These are phyloP conservation scores for Imleria badia DNA, from an alignment of 768 basidiomycete species.

Conservation along the genomic window DNA sequence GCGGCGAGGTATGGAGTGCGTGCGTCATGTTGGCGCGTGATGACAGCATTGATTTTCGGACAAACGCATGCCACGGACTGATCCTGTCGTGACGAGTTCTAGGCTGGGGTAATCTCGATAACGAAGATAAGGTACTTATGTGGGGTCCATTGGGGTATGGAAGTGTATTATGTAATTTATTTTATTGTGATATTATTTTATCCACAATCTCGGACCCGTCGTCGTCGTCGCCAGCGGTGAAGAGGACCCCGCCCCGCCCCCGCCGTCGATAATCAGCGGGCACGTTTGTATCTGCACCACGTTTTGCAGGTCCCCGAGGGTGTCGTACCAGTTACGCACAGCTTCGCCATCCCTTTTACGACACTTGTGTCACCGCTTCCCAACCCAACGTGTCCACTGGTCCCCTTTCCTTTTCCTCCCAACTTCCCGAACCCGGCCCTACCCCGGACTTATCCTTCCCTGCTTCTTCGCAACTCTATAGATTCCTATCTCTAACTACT, in stretches of 20 bases:
- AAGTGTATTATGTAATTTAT: constrained; percentile 13
- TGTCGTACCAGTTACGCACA: constrained; percentile 16
- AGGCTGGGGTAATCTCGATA: constrained; percentile 31
- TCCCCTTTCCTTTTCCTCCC: constrained; percentile 19
- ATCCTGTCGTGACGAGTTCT: constrained; percentile 5
- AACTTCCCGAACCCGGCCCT: constrained; percentile 21
- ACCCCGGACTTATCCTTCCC: constrained; percentile 32
- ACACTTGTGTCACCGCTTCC: constrained; percentile 22
- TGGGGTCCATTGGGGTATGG: constrained; percentile 17
- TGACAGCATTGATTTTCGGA: constrained; percentile 13
- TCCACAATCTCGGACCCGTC: constrained; percentile 22
- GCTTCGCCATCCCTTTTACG: constrained; percentile 26
- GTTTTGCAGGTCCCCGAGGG: constrained; percentile 29
- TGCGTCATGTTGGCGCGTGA: background rate
- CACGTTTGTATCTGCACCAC: constrained; percentile 27
- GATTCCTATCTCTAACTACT: constrained; percentile 27
- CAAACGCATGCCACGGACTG: constrained; percentile 1
- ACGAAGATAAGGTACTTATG: constrained; percentile 23
- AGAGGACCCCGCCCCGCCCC: background rate
- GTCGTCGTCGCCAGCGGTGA: constrained; percentile 4
- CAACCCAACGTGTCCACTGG: constrained; percentile 18
- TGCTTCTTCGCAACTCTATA: constrained; percentile 25
- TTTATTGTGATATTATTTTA: background rate
- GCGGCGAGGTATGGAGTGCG: constrained; percentile 5
- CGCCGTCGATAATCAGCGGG: too few relatives aligned